phyloP scores from a whole-genome alignment of 225 moss, liverwort and hornwort species.

The Climacium dendroides region DNA sequence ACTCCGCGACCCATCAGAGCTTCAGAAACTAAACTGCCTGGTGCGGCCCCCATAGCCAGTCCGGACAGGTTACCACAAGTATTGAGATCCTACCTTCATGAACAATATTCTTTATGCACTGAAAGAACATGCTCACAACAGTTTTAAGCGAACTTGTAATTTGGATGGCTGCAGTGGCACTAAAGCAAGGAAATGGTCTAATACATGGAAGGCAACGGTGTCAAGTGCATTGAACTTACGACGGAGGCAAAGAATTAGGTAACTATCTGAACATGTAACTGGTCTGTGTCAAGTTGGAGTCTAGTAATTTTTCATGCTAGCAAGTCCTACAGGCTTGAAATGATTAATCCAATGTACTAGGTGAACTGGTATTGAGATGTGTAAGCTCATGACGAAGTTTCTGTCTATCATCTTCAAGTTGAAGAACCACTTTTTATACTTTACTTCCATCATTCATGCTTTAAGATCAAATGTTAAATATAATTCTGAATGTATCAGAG shows the following conservation, averaged over 20 bases:
- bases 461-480: neutral
- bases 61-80: constrained; percentile 48
- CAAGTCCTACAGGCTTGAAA: neutral
- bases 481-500: neutral
- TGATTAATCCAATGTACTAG: neutral
- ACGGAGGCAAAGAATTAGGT: constrained; percentile 61
- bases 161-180: constrained; percentile 18
- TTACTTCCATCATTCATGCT: neutral
- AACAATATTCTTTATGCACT: neutral
- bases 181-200: constrained; percentile 60
- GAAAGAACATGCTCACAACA: neutral
- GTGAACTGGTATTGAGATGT: neutral
- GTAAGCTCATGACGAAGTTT: neutral
- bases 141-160: neutral
- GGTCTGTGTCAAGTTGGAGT: neutral
- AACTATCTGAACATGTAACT: neutral
- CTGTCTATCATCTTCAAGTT: neutral
- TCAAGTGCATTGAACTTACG: constrained; percentile 55
- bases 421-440: neutral
- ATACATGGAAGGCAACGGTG: constrained; percentile 77
- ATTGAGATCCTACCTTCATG: constrained; percentile 24
- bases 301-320: neutral
- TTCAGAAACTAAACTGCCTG: constrained; percentile 1
- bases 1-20: neutral
- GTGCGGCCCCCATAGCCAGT: constrained; percentile 4